phyloP scores from a whole-genome alignment of 2,329 filamentous ascomycete species.

The Neonectria coccinea region DNA sequence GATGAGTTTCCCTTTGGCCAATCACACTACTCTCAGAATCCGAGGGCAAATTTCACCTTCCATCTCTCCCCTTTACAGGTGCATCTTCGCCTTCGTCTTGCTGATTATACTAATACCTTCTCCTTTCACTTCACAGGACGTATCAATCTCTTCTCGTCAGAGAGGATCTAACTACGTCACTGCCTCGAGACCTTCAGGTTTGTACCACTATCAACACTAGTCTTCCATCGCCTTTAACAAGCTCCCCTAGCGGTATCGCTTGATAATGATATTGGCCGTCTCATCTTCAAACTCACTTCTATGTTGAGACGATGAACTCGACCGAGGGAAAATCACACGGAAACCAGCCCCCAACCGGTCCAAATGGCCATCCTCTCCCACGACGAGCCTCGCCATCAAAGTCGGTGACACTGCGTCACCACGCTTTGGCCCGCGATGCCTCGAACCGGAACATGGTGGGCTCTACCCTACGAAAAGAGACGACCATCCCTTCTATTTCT shows the following conservation, averaged over 20 bases:
- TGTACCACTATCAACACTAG: neutral
- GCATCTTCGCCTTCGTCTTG: conserved; percentile 13
- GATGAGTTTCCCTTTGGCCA: conserved; percentile 37
- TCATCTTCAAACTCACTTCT: neutral
- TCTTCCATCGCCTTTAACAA: neutral
- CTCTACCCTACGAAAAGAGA: conserved; percentile 37
- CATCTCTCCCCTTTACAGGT: neutral
- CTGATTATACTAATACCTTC: conserved; percentile 28
- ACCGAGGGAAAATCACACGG: conserved; percentile 38
- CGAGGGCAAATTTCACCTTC: conserved; percentile 25
- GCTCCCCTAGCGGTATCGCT: neutral
- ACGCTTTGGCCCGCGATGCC: conserved; percentile 59
- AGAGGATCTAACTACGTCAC: neutral
- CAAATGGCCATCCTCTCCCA: conserved; percentile 56
- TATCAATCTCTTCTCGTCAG: neutral
- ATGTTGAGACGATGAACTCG: conserved; percentile 46
- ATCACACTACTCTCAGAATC: conserved; percentile 33
- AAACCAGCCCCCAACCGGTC: conserved; percentile 38
- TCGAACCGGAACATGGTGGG: conserved; percentile 46
- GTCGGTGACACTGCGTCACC: conserved; percentile 61
- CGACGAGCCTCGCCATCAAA: conserved; percentile 58
- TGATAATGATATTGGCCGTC: conserved; percentile 11
- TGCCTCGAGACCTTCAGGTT: neutral
- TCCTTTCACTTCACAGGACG: neutral
- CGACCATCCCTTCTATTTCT: conserved; percentile 35